Evolutionary conservation across 306 rosid species (phyloP).

Genomic region (Prunus salicina): DNA sequence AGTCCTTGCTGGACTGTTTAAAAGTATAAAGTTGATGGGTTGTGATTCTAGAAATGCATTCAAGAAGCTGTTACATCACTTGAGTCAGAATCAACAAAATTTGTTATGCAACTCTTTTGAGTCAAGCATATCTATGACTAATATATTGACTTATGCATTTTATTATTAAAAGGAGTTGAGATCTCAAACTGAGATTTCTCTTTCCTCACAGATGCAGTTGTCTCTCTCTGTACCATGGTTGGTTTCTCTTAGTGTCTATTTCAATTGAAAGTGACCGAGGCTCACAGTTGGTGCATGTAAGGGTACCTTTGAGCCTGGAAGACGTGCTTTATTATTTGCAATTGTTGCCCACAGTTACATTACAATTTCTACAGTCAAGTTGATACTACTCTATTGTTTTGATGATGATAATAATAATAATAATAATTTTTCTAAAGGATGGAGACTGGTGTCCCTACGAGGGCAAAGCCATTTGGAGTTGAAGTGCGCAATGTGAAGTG

Average conservation of each 20-base stretch:
- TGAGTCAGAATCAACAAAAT: background rate
- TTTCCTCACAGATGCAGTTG: background rate
- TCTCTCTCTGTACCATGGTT: background rate
- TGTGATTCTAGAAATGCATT: background rate
- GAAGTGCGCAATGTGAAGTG: conserved; percentile 96
- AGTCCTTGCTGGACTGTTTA: background rate
- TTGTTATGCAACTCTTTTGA: background rate
- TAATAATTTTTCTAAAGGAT: conserved; percentile 41
- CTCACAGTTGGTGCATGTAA: background rate
- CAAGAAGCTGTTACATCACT: background rate
- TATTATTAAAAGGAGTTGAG: background rate
- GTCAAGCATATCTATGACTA: background rate
- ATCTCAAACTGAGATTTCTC: background rate
- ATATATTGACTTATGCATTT: background rate
- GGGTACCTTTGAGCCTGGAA: background rate
- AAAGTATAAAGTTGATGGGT: background rate
- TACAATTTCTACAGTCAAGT: background rate
- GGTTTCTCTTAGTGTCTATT: background rate
- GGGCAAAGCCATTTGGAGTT: conserved; percentile 91
- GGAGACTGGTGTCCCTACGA: conserved; percentile 81
- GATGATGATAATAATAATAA: background rate
- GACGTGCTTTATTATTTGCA: background rate
- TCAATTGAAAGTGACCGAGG: background rate
- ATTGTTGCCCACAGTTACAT: background rate
- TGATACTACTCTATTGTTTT: background rate